Conservation (phyloP, 2,329 filamentous ascomycete genomes). For the Ustilaginoidea virens region DNA sequence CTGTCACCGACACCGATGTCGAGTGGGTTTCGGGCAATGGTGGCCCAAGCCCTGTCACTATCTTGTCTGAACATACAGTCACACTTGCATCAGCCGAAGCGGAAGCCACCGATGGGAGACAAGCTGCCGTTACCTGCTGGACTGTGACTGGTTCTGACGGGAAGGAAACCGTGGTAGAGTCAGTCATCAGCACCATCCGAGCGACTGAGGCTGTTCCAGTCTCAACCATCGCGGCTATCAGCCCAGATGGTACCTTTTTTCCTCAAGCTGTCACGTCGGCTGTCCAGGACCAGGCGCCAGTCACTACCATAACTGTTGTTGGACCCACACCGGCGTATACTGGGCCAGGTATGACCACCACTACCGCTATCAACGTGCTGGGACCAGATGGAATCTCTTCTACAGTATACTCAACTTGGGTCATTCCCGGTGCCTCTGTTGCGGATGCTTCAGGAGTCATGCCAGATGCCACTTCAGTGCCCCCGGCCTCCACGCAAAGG, state of each 20-base stretch:
- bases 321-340: slow-evolving; percentile 2
- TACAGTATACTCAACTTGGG: slow-evolving; percentile 5
- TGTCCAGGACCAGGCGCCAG: slow-evolving; percentile 2
- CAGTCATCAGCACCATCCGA: slow-evolving; percentile 8
- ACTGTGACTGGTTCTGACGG: slow-evolving; percentile 8
- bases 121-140: slow-evolving; percentile 8
- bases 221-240: background rate
- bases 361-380: slow-evolving; percentile 4
- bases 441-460: slow-evolving; percentile 4
- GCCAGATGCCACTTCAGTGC: slow-evolving; percentile 1
- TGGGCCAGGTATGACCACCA: slow-evolving; percentile 3
- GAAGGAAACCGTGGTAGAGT: slow-evolving; percentile 18
- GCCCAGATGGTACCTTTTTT: slow-evolving; percentile 1
- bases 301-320: slow-evolving; percentile 5
- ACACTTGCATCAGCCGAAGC: slow-evolving; percentile 5
- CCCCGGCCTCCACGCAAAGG: slow-evolving; percentile 1
- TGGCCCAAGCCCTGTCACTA: slow-evolving; percentile 9
- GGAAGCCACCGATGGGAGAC: background rate
- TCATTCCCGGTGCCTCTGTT: slow-evolving; percentile 2
- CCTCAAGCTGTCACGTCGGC: slow-evolving; percentile 1
- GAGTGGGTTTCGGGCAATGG: slow-evolving; percentile 8
- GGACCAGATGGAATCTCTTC: slow-evolving; percentile 5
- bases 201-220: background rate
- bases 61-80: slow-evolving; percentile 10
- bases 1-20: slow-evolving; percentile 11